These are phyloP conservation scores for Scedosporium minutisporum DNA, from an alignment of 2,329 filamentous ascomycete species.

Conservation along the genomic window DNA sequence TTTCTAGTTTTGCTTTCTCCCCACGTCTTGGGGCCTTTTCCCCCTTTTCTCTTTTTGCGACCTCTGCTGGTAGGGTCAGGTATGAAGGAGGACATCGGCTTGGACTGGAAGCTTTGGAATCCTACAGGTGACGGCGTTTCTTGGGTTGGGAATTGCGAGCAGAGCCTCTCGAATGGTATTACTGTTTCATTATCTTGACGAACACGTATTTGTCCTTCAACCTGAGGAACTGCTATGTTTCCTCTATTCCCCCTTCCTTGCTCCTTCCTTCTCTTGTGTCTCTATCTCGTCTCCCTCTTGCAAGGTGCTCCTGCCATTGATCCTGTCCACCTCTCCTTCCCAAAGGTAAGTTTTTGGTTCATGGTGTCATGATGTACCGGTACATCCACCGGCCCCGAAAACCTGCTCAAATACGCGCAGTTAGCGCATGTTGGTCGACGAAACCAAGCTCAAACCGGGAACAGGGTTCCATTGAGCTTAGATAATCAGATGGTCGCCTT, in stretches of 20 bases:
- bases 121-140: slow-evolving; percentile 2
- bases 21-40: background rate
- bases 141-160: background rate
- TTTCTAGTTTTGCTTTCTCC: slow-evolving; percentile 7
- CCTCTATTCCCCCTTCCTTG: background rate
- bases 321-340: background rate
- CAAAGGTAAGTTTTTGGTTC: background rate
- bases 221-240: no score
- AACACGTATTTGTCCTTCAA: background rate
- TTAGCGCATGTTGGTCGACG: slow-evolving; percentile 8
- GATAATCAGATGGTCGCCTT: no score
- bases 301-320: background rate
- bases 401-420: slow-evolving; percentile 45
- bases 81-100: background rate
- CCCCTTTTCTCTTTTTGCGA: background rate
- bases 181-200: background rate
- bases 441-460: background rate
- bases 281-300: background rate
- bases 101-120: background rate
- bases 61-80: background rate
- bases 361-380: slow-evolving; percentile 18
- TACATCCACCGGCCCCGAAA: slow-evolving; percentile 26
- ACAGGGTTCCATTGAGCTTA: background rate
- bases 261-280: background rate
- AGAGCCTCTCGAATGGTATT: background rate